Conservation (phyloP, 1,284 basidiomycete genomes). For the Ustilago crameri region DNA sequence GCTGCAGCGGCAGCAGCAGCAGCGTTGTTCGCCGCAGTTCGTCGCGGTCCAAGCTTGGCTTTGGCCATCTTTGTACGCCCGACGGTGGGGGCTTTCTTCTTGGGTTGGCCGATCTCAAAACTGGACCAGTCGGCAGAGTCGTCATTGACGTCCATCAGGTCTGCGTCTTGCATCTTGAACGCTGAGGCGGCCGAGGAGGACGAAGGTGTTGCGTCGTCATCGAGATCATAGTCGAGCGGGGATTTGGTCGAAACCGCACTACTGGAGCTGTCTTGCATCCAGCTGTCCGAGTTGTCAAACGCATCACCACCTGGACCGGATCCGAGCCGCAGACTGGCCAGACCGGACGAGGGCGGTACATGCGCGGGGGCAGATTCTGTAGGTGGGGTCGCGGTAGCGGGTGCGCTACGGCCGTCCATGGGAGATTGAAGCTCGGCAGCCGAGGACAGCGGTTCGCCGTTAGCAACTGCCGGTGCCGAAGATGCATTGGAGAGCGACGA, state of each 20-base stretch:
- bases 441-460: slow-evolving; percentile 28
- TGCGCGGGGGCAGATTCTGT: slow-evolving; percentile 9
- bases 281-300: slow-evolving; percentile 6
- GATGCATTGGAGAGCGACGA: slow-evolving; percentile 43
- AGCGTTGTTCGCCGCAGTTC: slow-evolving; percentile 22
- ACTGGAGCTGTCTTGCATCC: slow-evolving; percentile 8
- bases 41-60: slow-evolving; percentile 36
- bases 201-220: slow-evolving; percentile 26
- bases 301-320: slow-evolving; percentile 14
- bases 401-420: slow-evolving; percentile 43
- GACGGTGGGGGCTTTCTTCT: slow-evolving; percentile 30
- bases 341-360: slow-evolving; percentile 25
- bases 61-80: slow-evolving; percentile 36
- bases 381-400: slow-evolving; percentile 14
- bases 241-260: slow-evolving; percentile 17
- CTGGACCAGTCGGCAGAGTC: slow-evolving; percentile 58
- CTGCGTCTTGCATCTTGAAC: slow-evolving; percentile 21
- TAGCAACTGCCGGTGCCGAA: slow-evolving; percentile 21
- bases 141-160: slow-evolving; percentile 61
- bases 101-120: slow-evolving; percentile 50
- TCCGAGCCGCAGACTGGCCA: slow-evolving; percentile 40
- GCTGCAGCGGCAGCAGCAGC: slow-evolving; percentile 18
- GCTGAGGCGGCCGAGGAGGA: slow-evolving; percentile 39
- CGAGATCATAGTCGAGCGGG: slow-evolving; percentile 39
- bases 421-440: slow-evolving; percentile 41